These are phyloP conservation scores for Protea cynaroides DNA, from an alignment of 164 flowering plant genomes.

Conservation along the genomic window DNA sequence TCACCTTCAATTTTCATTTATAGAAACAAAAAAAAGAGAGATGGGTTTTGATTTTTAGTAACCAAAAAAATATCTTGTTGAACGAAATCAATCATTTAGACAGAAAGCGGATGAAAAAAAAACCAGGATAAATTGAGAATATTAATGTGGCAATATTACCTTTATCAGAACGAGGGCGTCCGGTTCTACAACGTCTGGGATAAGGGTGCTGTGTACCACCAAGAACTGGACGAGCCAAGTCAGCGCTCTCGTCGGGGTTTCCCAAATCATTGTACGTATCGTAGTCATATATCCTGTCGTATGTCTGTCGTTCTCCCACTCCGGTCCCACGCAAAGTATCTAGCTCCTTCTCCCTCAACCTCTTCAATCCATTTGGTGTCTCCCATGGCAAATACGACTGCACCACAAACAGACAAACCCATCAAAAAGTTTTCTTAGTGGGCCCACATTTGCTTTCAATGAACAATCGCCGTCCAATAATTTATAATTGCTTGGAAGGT, in stretches of 20 bases:
- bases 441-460: too few relatives aligned
- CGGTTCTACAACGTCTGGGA: conserved; percentile 64
- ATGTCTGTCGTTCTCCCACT: conserved; percentile 27
- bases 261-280: conserved; percentile 58
- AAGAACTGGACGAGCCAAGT: conserved; percentile 35
- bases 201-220: conserved; percentile 46
- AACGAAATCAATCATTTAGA: too few relatives aligned
- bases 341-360: conserved; percentile 37
- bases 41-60: too few relatives aligned
- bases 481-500: too few relatives aligned
- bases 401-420: neutral
- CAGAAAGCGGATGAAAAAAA: too few relatives aligned
- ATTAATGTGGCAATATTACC: too few relatives aligned
- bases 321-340: conserved; percentile 35
- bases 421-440: too few relatives aligned
- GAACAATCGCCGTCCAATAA: too few relatives aligned
- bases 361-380: conserved; percentile 46
- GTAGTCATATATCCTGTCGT: conserved; percentile 54
- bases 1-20: too few relatives aligned
- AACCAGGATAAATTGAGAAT: too few relatives aligned
- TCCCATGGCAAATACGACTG: conserved; percentile 65
- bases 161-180: conserved; percentile 23
- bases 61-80: too few relatives aligned
- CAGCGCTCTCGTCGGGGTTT: conserved; percentile 27
- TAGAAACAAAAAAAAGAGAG: too few relatives aligned